These are phyloP conservation scores for Hordeum vulgare DNA, from an alignment of 176 grass and related monocot species.

Conservation along the genomic window DNA sequence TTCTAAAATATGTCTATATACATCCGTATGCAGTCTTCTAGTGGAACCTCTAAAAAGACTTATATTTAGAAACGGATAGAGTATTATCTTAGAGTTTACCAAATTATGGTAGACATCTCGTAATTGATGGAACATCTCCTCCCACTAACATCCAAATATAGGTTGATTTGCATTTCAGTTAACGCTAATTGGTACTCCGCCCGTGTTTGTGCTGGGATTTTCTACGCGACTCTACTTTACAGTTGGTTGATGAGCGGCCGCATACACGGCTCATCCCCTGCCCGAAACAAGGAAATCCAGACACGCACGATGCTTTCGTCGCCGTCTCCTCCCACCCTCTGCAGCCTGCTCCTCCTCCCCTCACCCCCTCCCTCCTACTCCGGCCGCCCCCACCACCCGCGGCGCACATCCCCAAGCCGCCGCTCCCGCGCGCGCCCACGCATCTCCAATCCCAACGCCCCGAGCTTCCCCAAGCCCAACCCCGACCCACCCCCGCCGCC, in stretches of 20 bases:
- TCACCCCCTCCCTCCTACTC: neutral
- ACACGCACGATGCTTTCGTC: slow-evolving; percentile 28
- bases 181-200: too few species aligned
- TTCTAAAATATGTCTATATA: too few species aligned
- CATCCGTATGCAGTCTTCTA: too few species aligned
- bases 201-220: neutral
- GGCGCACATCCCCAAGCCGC: neutral
- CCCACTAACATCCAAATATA: too few species aligned
- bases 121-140: too few species aligned
- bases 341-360: slow-evolving; percentile 22
- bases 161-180: too few species aligned
- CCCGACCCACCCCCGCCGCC: neutral
- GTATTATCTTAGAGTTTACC: too few species aligned
- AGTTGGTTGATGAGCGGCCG: neutral
- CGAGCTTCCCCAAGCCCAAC: slow-evolving; percentile 1
- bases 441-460: slow-evolving; percentile 12
- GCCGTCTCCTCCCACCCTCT: slow-evolving; percentile 17
- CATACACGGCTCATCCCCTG: slow-evolving; percentile 20
- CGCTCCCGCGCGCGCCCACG: neutral
- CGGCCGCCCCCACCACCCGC: neutral
- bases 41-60: too few species aligned
- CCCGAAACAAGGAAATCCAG: slow-evolving; percentile 27
- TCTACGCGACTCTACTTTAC: neutral
- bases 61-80: too few species aligned
- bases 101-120: too few species aligned